phyloP scores from a whole-genome alignment of 2,329 filamentous ascomycete species.

The Podosphaera leucotricha region DNA sequence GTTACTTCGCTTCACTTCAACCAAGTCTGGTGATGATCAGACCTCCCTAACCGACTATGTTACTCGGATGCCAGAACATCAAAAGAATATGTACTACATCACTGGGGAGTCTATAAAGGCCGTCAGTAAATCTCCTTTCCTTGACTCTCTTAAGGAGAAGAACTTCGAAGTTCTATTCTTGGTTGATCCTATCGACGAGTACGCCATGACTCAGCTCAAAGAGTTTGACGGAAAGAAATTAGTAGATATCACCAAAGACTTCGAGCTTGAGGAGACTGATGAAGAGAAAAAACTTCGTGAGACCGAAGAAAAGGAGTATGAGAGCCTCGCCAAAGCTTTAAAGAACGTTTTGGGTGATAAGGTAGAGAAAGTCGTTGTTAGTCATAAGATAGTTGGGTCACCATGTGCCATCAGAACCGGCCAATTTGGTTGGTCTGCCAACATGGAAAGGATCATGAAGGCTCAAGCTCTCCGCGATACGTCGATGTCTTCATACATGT shows the following conservation, averaged over 20 bases:
- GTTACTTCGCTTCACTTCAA: slow-evolving; percentile 96
- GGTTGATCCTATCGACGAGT: slow-evolving; percentile 63
- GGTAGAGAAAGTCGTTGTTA: slow-evolving; percentile 99
- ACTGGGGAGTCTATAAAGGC: slow-evolving; percentile 98
- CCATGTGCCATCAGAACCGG: slow-evolving; percentile 98
- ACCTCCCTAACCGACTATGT: slow-evolving; percentile 95
- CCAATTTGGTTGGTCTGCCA: slow-evolving; percentile 99
- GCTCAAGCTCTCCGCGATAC: slow-evolving; percentile 98
- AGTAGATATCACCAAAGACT: slow-evolving; percentile 99
- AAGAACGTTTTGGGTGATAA: slow-evolving; percentile 99
- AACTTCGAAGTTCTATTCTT: slow-evolving; percentile 96
- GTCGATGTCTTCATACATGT: slow-evolving; percentile 99
- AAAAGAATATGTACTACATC: slow-evolving; percentile 99
- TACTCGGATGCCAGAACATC: slow-evolving; percentile 98
- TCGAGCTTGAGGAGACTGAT: slow-evolving; percentile 98
- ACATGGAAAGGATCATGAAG: slow-evolving; percentile 99
- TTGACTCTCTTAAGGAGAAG: slow-evolving; percentile 97
- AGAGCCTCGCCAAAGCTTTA: slow-evolving; percentile 79
- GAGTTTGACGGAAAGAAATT: slow-evolving; percentile 99
- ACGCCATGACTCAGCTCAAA: slow-evolving; percentile 32
- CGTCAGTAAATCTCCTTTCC: slow-evolving; percentile 93
- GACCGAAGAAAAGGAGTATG: slow-evolving; percentile 94
- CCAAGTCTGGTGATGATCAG: slow-evolving; percentile 90
- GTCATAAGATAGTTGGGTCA: slow-evolving; percentile 82
- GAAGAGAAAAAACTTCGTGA: slow-evolving; percentile 96